Evolutionary conservation across 768 basidiomycete genomes (phyloP).

Genomic region (Cystobasidium onofrii): DNA sequence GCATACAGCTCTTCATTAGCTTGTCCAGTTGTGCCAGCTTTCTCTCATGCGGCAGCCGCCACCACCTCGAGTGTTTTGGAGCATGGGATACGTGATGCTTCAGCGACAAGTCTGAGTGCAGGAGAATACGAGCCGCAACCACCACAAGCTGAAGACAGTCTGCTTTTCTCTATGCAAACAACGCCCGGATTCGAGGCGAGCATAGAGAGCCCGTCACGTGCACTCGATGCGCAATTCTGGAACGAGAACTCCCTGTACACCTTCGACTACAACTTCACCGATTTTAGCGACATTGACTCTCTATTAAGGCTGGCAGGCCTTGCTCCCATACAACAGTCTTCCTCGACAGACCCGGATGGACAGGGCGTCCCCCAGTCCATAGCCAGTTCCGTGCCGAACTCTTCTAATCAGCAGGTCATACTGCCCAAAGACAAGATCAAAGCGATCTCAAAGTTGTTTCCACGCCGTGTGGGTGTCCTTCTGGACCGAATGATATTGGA

Average conservation of each 20-base stretch:
- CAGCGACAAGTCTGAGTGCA: too few relatives aligned
- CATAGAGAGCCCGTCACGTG: background rate
- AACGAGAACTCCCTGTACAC: background rate
- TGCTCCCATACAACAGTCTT: background rate
- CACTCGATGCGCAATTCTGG: background rate
- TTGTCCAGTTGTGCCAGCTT: background rate
- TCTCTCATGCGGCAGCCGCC: background rate
- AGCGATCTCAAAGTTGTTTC: background rate
- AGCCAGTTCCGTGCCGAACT: background rate
- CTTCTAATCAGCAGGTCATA: background rate
- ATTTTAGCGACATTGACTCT: constrained; percentile 2
- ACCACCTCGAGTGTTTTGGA: background rate
- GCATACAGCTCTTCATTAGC: background rate
- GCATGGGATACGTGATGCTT: background rate
- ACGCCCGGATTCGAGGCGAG: background rate
- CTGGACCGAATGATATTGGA: background rate
- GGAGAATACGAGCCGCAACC: too few relatives aligned
- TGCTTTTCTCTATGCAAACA: background rate
- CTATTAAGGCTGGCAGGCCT: background rate
- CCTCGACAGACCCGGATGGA: too few relatives aligned
- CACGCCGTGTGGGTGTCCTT: background rate
- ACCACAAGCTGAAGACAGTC: too few relatives aligned
- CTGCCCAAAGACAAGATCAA: background rate
- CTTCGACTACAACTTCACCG: background rate
- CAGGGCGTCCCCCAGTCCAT: background rate